Percentiles rank a stretch among this genome's conserved stretches.
Evolutionary conservation across 2,329 filamentous ascomycete genomes (phyloP).

Genomic region (Neopestalotiopsis sp.): DNA sequence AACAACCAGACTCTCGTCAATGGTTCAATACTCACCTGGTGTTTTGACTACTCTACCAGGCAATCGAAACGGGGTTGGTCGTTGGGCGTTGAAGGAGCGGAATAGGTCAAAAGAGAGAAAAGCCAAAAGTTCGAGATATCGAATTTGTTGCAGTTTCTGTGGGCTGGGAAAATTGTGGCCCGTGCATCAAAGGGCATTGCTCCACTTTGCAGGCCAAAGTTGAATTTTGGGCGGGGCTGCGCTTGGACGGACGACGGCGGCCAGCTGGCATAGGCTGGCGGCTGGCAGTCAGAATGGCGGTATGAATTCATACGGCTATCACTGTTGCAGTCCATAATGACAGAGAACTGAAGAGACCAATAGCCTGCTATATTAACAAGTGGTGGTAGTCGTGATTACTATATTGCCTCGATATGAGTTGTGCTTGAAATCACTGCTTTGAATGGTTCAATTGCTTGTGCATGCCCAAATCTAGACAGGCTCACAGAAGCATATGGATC

Average conservation of each 20-base stretch:
- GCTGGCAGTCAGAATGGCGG: not conserved
- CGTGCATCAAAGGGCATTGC: constrained; percentile 9
- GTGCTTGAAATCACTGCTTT: too few relatives aligned
- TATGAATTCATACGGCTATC: not conserved
- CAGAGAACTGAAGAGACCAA: too few relatives aligned
- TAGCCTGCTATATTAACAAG: too few relatives aligned
- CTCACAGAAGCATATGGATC: too few relatives aligned
- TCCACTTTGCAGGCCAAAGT: constrained; percentile 2
- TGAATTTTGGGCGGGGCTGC: not conserved
- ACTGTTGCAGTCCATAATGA: too few relatives aligned
- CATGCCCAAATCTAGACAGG: too few relatives aligned
- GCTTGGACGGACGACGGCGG: not conserved
- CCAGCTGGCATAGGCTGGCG: too few relatives aligned
- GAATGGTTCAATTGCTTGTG: too few relatives aligned
- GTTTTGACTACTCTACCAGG: constrained; percentile 16
- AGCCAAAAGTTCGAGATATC: constrained; percentile 15
- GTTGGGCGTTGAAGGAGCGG: constrained; percentile 13
- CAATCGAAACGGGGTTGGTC: constrained; percentile 16
- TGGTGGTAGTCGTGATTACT: too few relatives aligned
- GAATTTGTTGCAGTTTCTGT: constrained; percentile 5
- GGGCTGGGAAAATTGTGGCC: constrained; percentile 12
- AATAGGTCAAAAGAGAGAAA: constrained; percentile 15
- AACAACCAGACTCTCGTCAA: not conserved
- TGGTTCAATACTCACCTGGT: constrained; percentile 16
- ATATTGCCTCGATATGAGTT: too few relatives aligned